Conservation (phyloP, 768 basidiomycete genomes). For the Termitomyces sp. region DNA sequence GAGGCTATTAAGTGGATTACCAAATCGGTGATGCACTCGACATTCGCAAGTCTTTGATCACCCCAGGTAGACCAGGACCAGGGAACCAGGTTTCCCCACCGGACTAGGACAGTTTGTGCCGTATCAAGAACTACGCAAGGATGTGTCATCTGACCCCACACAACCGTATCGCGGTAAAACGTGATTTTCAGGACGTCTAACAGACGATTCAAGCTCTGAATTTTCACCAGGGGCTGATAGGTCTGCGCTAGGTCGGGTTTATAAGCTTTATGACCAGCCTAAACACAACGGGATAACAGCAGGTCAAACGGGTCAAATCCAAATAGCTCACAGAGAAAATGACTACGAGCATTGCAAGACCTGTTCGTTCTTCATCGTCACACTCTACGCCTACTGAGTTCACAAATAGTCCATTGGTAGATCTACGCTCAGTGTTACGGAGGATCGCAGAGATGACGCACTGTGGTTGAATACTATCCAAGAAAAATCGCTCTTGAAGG, state of each 20-base stretch:
- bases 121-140: conserved; percentile 27
- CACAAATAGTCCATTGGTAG: conserved; percentile 8
- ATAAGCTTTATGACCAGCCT: conserved; percentile 19
- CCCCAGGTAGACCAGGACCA: conserved; percentile 67
- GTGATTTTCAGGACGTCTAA: conserved; percentile 34
- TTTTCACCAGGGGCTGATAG: conserved; percentile 28
- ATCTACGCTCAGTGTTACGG: conserved; percentile 6
- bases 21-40: conserved; percentile 42
- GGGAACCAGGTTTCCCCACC: conserved; percentile 48
- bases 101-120: conserved; percentile 46
- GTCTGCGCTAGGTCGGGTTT: not conserved
- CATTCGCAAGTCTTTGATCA: conserved; percentile 43
- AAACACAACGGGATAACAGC: not conserved
- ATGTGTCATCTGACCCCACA: not conserved
- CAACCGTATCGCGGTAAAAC: conserved; percentile 1
- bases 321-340: conserved; percentile 31
- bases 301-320: not conserved
- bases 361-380: conserved; percentile 23
- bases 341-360: conserved; percentile 33
- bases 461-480: conserved; percentile 8
- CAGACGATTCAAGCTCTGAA: conserved; percentile 38
- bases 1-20: conserved; percentile 27
- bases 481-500: not conserved
- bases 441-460: conserved; percentile 17
- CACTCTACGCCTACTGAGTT: conserved; percentile 1